phyloP scores from a whole-genome alignment of 495 filamentous ascomycete species.

The Tuber calosporum region DNA sequence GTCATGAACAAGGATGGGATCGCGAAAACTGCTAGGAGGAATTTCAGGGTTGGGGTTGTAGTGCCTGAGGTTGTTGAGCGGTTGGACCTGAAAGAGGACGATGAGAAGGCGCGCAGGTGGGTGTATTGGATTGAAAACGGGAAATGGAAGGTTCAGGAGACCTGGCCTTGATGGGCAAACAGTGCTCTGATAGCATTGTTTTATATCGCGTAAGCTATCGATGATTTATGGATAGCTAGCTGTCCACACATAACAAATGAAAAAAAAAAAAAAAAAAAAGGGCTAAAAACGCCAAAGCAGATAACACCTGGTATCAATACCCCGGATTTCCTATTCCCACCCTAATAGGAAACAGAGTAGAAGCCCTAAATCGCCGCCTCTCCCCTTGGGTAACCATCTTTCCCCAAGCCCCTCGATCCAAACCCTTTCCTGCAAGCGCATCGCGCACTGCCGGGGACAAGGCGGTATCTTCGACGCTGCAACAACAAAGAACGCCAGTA shows the following conservation, averaged over 20 bases:
- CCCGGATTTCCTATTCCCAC: too few species aligned
- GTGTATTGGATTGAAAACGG: slow-evolving; percentile 46
- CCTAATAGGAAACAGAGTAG: too few species aligned
- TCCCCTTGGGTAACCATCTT: too few species aligned
- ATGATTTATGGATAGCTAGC: neutral
- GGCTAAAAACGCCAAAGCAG: neutral
- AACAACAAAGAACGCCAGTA: too few species aligned
- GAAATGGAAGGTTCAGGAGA: slow-evolving; percentile 66
- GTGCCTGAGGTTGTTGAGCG: slow-evolving; percentile 72
- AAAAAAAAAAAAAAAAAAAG: neutral
- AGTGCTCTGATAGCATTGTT: neutral
- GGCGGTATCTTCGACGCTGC: too few species aligned
- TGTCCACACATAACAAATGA: neutral
- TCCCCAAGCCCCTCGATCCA: neutral
- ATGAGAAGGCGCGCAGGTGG: slow-evolving; percentile 58
- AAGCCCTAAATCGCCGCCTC: too few species aligned
- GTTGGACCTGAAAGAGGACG: slow-evolving; percentile 60
- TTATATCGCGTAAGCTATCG: neutral
- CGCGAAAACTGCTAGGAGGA: slow-evolving; percentile 54
- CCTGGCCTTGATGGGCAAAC: slow-evolving; percentile 61
- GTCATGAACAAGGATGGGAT: slow-evolving; percentile 52
- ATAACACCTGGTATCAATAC: neutral
- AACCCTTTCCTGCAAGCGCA: neutral
- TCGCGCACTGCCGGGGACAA: too few species aligned
- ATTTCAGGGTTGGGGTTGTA: slow-evolving; percentile 82